Evolutionary conservation across 345 rosid genomes (phyloP), one percentile per base, ranked within the genome.

Genomic region (Brassica napus): DNA sequence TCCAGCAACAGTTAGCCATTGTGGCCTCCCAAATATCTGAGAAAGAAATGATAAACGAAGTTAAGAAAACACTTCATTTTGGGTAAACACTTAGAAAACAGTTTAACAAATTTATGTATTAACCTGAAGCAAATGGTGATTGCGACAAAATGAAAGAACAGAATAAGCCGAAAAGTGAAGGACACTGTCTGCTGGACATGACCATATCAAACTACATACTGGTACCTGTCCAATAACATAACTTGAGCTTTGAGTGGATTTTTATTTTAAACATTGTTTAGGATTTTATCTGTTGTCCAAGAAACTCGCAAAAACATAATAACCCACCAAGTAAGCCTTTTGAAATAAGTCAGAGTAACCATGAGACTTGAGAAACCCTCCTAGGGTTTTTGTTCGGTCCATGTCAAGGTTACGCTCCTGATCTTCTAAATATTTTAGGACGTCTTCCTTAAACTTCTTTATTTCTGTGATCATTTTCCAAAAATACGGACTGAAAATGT

Each of bases 91-190:
- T 39, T 28, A 28, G 31, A 28, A 28, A 28, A 28, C 31, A 28
- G 4, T 10, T 39, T 1, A 39, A 9, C 47, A 39, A 8, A 39
- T 39, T 39, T 39, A 39, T 39, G 47, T 39, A 39, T 44, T 14
- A 44, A 47, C 97, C 94, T 92, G 94, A 83, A 92, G 94, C 10
- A 90, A 82, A 72, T 89, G 90, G 77, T 90, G 94, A 18, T 90
- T 88, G 67, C 87, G 84, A 78, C 88, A 90, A 84, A 92, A 92
- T 4, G 91, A 89, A 76, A 92, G 88, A 62, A 89, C 82, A 3
- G 90, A 88, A 86, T 65, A 89, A 69, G 93, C 95, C 24, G 97
- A 84, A 73, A 89, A 89, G 73, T 75, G 85, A 89, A 79, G 73
- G 14, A 92, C 88, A 71, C 85, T 80, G 37, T 92, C 87, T 14